These are phyloP conservation scores for Penicillium sp. DNA, from an alignment of 2,329 filamentous ascomycete genomes.

Conservation along the genomic window DNA sequence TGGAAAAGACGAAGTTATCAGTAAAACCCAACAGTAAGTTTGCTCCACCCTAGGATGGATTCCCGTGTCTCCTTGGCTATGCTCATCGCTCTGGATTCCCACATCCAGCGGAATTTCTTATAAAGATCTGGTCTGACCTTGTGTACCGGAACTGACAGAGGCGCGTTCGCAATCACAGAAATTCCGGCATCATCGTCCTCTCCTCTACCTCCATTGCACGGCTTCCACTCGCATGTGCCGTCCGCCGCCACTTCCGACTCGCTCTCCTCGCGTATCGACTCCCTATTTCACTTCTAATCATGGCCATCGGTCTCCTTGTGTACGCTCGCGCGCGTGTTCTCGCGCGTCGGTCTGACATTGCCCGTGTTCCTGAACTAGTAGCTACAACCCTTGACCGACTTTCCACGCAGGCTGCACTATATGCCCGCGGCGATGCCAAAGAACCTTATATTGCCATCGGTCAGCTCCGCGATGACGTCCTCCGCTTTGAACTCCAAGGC, in stretches of 20 bases:
- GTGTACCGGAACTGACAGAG: conserved; percentile 75
- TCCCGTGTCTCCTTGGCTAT: conserved; percentile 15
- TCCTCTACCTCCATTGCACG: conserved; percentile 86
- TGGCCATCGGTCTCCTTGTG: conserved; percentile 49
- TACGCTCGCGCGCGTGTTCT: conserved; percentile 66
- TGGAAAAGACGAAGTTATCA: conserved; percentile 59
- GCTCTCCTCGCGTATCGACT: conserved; percentile 51
- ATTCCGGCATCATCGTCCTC: conserved; percentile 65
- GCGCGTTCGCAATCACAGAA: conserved; percentile 69
- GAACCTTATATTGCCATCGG: conserved; percentile 83
- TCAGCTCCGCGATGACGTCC: conserved; percentile 85
- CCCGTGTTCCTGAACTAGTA: conserved; percentile 78
- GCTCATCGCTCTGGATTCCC: conserved; percentile 21
- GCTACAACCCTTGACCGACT: conserved; percentile 80
- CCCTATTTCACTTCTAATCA: conserved; percentile 48
- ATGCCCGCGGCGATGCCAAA: conserved; percentile 61
- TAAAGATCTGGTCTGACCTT: conserved; percentile 50
- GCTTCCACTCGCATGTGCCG: conserved; percentile 68
- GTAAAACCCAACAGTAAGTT: conserved; percentile 59
- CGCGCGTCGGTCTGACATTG: conserved; percentile 62
- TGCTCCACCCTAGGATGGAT: conserved; percentile 9
- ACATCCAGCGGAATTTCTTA: conserved; percentile 18
- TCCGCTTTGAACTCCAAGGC: conserved; percentile 76
- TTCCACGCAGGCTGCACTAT: conserved; percentile 77
- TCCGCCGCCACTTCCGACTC: conserved; percentile 48